phyloP scores from a whole-genome alignment of 108 stramenopile genomes.

The Discostella pseudostelligera region DNA sequence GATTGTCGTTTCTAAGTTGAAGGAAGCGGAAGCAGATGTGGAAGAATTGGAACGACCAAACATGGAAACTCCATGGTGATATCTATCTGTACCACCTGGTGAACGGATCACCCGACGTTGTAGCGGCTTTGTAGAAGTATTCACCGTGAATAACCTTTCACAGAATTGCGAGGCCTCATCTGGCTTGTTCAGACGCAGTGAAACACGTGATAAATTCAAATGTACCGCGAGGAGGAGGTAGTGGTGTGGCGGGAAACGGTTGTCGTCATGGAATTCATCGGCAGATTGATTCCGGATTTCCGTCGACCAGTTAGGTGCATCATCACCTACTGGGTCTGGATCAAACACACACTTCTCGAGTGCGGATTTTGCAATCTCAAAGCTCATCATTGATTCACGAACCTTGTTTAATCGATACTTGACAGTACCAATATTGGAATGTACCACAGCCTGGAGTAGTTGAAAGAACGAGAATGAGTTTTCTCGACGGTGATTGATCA shows the following conservation, averaged over 20 bases:
- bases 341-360: conserved; percentile 6
- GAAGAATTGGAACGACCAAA: conserved; percentile 35
- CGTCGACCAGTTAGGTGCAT: not conserved
- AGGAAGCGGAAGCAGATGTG: conserved; percentile 13
- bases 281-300: not conserved
- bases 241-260: conserved; percentile 32
- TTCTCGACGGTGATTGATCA: not conserved
- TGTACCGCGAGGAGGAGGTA: conserved; percentile 36
- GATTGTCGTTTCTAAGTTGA: conserved; percentile 14
- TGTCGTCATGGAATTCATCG: conserved; percentile 28
- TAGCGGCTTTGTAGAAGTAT: conserved; percentile 1
- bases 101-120: not conserved
- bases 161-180: conserved; percentile 28
- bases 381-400: conserved; percentile 34
- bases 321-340: not conserved
- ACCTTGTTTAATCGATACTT: conserved; percentile 41
- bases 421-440: conserved; percentile 38
- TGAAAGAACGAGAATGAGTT: conserved; percentile 16
- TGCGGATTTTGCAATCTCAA: conserved; percentile 24
- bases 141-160: conserved; percentile 13
- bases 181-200: conserved; percentile 23
- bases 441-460: conserved; percentile 28
- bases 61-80: conserved; percentile 9
- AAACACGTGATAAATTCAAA: conserved; percentile 28
- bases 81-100: too few species aligned